phyloP scores from a whole-genome alignment of 768 basidiomycete species.

The Tricholoma bakamatsutake region DNA sequence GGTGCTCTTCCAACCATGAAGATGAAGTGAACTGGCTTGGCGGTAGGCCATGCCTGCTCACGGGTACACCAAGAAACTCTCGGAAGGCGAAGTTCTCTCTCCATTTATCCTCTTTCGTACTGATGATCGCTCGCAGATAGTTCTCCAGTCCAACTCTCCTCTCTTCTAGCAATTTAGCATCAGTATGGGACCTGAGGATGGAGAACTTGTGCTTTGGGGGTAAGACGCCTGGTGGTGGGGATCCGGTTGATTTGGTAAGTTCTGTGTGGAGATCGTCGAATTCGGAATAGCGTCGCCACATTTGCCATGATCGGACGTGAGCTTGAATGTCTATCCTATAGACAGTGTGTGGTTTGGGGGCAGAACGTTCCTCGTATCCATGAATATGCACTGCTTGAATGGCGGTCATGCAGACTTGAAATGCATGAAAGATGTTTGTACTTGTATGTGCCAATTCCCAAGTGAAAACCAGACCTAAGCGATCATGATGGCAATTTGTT shows the following conservation, averaged over 20 bases:
- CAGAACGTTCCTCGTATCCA: slow-evolving; percentile 58
- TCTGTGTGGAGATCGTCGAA: slow-evolving; percentile 85
- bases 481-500: too few species aligned
- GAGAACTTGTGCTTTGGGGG: slow-evolving; percentile 83
- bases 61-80: slow-evolving; percentile 83
- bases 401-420: slow-evolving; percentile 50
- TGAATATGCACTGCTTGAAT: slow-evolving; percentile 74
- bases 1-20: slow-evolving; percentile 88
- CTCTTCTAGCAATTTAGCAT: slow-evolving; percentile 68
- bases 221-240: slow-evolving; percentile 72
- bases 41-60: slow-evolving; percentile 43
- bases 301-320: slow-evolving; percentile 87
- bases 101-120: slow-evolving; percentile 79
- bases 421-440: not conserved
- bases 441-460: too few species aligned
- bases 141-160: slow-evolving; percentile 70
- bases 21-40: slow-evolving; percentile 60
- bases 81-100: slow-evolving; percentile 72
- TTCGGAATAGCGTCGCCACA: slow-evolving; percentile 93
- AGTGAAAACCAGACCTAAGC: too few species aligned
- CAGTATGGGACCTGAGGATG: slow-evolving; percentile 52
- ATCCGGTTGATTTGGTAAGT: slow-evolving; percentile 71
- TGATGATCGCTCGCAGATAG: slow-evolving; percentile 83
- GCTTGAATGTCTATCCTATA: slow-evolving; percentile 84
- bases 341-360: slow-evolving; percentile 75